Evolutionary conservation across 257 asterid species (phyloP), one percentile per base, ranked within the genome.

Genomic region (Hygrophila difformis): DNA sequence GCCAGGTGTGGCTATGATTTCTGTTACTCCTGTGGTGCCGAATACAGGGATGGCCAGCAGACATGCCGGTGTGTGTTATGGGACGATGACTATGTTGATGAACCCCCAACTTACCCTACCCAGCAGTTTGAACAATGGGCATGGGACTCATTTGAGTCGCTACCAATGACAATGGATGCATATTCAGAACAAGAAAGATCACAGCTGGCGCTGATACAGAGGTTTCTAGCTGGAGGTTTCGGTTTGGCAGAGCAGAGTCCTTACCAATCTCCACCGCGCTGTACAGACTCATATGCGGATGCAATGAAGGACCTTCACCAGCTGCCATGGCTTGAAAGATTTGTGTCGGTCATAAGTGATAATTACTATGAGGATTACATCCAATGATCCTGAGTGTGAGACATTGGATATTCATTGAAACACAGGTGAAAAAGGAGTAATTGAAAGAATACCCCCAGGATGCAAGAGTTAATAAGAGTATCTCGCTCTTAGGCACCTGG

Each of bases 271-370:
- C 92, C 93, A 15, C 80, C 87, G 1, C 78, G 49, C 29, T 71
- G 77, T 73, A 68, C 84, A 47, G 96, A 86, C 57, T 79, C 93
- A 6, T 91, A 82, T 26, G 82, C 79, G 0, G 96, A 91, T 46
- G 75, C 88, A 23, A 78, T 91, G 89, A 91, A 91, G 78, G 94
- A 91, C 64, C 88, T 91, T 39, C 86, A 74, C 39, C 96, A 86
- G 72, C 84, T 86, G 53, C 98, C 98, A 4, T 91, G 98, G 98
- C 98, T 91, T 4, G 98, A 91, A 49, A 73, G 95, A 29, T 86
- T 91, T 34, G 96, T 82, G 26, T 82, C 96, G 0, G 93, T 91
- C 48, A 91, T 91, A 33, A 86, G 82, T 13, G 96, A 86, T 58
- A 61, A 77, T 70, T 82, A 71, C 69, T 80, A 86, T 46, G 88